Evolutionary conservation across 202 grass and related monocot genomes (phyloP), one percentile per base, ranked within the genome.

Genomic region (Miscanthus sacchariflorus): DNA sequence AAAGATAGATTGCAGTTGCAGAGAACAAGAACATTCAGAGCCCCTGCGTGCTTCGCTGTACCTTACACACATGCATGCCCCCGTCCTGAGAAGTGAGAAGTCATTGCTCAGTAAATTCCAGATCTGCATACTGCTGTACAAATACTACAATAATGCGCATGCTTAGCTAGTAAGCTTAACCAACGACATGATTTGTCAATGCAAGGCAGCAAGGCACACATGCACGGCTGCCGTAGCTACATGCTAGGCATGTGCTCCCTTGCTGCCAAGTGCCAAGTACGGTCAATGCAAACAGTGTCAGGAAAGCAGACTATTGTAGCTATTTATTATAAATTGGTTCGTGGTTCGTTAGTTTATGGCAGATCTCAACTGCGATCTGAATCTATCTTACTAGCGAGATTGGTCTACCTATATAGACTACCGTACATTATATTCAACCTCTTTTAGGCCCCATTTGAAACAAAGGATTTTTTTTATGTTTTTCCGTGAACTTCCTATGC

Each of bases 201-300:
- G 61, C 36, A 7, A 38, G 48, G 48, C 14, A 50, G 50, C 50
- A 54, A 54, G 50, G 50, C 5, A 52, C 14, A 76, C 71, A 73
- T 89, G 87, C 88, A 70, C 46, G 83, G 83, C 63, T 81, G 83
- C 46, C 74, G 68, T 84, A 70, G 76, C 8, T 78, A 80, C 81
- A 81, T 76, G 85, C 49, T 39, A 58, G 77, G 64, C 90, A 88
- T 85, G 86, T 85, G 86, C 71, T 46, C 70, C 38, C 21, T 1
- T 2, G 14, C 38, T 76, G 61, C 69, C 81, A 84, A 80, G 18
- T 44, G 61, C 40, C 59, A 23, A 54, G 69, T 80, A 74, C 82
- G 81, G 77, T 88, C 90, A 88, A 77, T 77, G 27, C 64, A 70
- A 81, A 72, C 77, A 88, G 46, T 46, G 45, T 12, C 11, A 1